A percentile compares a stretch with the other conserved stretches of the same genome.
phyloP scores from a whole-genome alignment of 164 flowering plant species.

The Houttuynia cordata region DNA sequence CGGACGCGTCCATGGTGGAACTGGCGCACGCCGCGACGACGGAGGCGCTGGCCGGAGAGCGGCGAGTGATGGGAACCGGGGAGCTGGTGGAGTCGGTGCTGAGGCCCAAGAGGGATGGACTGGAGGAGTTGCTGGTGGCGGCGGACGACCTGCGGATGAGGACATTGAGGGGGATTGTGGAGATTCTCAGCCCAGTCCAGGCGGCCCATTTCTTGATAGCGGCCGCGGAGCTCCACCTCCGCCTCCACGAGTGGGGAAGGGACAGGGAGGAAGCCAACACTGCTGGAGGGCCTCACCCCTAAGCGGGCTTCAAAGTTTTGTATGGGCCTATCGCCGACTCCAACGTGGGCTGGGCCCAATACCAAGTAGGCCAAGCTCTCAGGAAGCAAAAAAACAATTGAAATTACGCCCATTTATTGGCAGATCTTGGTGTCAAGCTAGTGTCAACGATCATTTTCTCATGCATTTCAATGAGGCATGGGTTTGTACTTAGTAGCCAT shows the following conservation, averaged over 20 bases:
- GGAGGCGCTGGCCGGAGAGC: conserved; percentile 11
- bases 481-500: too few relatives aligned
- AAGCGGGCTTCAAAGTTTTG: too few relatives aligned
- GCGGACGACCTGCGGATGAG: conserved; percentile 50
- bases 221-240: conserved; percentile 50
- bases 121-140: conserved; percentile 20
- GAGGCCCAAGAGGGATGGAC: conserved; percentile 25
- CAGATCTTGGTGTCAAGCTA: too few relatives aligned
- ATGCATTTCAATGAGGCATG: too few relatives aligned
- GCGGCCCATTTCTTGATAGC: conserved; percentile 56
- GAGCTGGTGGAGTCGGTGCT: conserved; percentile 27
- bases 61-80: conserved; percentile 8
- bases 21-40: conserved; percentile 32
- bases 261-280: too few relatives aligned
- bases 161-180: conserved; percentile 30
- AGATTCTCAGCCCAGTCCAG: conserved; percentile 30
- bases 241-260: conserved; percentile 58
- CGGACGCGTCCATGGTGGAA: conserved; percentile 41
- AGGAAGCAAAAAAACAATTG: too few relatives aligned
- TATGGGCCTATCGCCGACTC: too few relatives aligned
- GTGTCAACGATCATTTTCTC: too few relatives aligned
- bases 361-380: too few relatives aligned
- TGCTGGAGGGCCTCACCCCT: too few relatives aligned
- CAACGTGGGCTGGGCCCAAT: too few relatives aligned
- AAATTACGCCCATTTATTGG: too few relatives aligned